A percentile compares a stretch with the other conserved stretches of the same genome.
phyloP scores from a whole-genome alignment of 2,329 filamentous ascomycete genomes.

The Alternaria infectoria region DNA sequence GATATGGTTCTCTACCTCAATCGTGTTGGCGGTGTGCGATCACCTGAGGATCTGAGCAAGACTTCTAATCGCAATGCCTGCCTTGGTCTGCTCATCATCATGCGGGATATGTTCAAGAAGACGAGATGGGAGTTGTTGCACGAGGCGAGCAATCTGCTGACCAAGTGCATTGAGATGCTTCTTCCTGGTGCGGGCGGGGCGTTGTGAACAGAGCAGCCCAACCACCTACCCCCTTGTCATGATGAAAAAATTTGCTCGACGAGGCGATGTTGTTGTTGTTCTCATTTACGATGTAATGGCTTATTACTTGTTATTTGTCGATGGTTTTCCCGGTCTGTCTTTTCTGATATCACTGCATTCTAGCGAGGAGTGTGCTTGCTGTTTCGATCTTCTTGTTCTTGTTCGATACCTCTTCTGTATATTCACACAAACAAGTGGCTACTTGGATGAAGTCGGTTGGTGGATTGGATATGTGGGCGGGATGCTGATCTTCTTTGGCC shows the following conservation, averaged over 20 bases:
- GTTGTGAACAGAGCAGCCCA: constrained; percentile 3
- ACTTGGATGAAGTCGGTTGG: not conserved
- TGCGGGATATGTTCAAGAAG: constrained; percentile 80
- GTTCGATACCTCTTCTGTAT: constrained; percentile 13
- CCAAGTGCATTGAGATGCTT: constrained; percentile 76
- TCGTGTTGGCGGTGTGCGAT: constrained; percentile 72
- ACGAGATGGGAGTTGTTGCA: constrained; percentile 91
- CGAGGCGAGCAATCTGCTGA: constrained; percentile 80
- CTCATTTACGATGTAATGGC: constrained; percentile 17
- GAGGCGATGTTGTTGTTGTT: not conserved
- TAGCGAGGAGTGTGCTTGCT: constrained; percentile 15
- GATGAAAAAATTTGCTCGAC: not conserved
- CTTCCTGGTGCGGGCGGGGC: constrained; percentile 32
- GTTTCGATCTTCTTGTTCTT: not conserved
- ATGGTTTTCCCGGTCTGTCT: constrained; percentile 8
- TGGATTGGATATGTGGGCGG: not conserved
- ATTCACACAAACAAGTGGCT: constrained; percentile 5
- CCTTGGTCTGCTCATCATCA: constrained; percentile 78
- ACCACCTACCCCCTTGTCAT: not conserved
- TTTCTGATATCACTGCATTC: constrained; percentile 14
- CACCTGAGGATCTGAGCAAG: constrained; percentile 77
- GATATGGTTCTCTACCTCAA: constrained; percentile 83
- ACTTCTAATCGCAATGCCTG: constrained; percentile 82
- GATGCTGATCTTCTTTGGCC: constrained; percentile 12
- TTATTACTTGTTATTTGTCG: not conserved